A percentile compares a stretch with the other conserved stretches of the same genome.
phyloP scores from a whole-genome alignment of 306 rosid genomes.

The Amphicarpaea edgeworthii region DNA sequence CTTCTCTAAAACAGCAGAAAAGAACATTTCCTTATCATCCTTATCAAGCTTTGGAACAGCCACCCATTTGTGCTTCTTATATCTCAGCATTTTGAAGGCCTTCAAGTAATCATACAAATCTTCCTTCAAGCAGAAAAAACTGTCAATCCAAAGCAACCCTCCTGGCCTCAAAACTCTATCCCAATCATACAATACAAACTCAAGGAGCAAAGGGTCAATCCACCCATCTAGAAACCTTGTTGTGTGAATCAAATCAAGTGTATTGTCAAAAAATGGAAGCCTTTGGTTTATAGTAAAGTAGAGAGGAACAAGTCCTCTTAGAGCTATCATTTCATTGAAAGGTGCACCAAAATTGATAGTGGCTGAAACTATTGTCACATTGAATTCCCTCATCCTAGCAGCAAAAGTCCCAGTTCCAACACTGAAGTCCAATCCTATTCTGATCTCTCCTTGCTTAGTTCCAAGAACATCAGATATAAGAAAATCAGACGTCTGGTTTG shows the following conservation, averaged over 20 bases:
- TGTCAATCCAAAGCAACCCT: slow-evolving; percentile 81
- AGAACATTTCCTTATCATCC: slow-evolving; percentile 69
- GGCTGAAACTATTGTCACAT: slow-evolving; percentile 75
- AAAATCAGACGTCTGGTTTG: slow-evolving; percentile 58
- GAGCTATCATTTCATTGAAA: slow-evolving; percentile 79
- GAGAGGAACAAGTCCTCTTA: slow-evolving; percentile 76
- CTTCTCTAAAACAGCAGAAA: slow-evolving; percentile 79
- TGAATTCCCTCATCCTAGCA: slow-evolving; percentile 73
- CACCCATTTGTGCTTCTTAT: slow-evolving; percentile 72
- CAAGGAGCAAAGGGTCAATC: slow-evolving; percentile 76
- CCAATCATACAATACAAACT: slow-evolving; percentile 79
- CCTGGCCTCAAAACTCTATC: slow-evolving; percentile 84
- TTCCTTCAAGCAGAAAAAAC: slow-evolving; percentile 73
- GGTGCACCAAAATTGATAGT: slow-evolving; percentile 79
- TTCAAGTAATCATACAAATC: slow-evolving; percentile 74
- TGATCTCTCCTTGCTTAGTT: slow-evolving; percentile 66
- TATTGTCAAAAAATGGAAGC: slow-evolving; percentile 77
- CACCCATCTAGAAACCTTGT: slow-evolving; percentile 84
- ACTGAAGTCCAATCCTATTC: slow-evolving; percentile 79
- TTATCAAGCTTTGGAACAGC: slow-evolving; percentile 80
- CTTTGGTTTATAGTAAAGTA: slow-evolving; percentile 75
- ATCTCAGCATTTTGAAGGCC: slow-evolving; percentile 64
- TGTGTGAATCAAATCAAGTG: slow-evolving; percentile 82
- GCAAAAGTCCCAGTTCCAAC: slow-evolving; percentile 87
- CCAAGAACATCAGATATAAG: slow-evolving; percentile 63